Percentiles rank a stretch among this genome's conserved stretches.
phyloP scores from a whole-genome alignment of 768 basidiomycete species.

The Suillus subalutaceus region DNA sequence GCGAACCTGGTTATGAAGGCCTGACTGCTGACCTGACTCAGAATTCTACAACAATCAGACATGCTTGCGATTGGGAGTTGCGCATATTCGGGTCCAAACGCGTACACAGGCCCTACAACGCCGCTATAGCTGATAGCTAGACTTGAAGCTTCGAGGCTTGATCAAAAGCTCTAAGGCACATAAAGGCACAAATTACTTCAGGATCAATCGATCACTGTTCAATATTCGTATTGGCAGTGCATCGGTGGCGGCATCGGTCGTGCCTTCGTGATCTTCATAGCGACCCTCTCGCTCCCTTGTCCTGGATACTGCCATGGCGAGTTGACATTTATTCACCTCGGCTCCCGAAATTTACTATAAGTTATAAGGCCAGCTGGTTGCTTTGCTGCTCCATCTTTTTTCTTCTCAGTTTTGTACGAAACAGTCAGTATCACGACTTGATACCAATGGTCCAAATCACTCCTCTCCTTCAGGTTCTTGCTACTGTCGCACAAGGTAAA shows the following conservation, averaged over 20 bases:
- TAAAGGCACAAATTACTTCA: not conserved
- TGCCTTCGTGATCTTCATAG: not conserved
- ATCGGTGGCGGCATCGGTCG: not conserved
- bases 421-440: not conserved
- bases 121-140: not conserved
- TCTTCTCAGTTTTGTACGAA: not conserved
- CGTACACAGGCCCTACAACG: not conserved
- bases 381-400: not conserved
- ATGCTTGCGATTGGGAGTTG: not conserved
- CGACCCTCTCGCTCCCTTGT: not conserved
- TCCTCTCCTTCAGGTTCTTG: constrained; percentile 19
- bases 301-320: not conserved
- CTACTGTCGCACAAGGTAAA: constrained; percentile 19
- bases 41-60: not conserved
- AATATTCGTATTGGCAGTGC: not conserved
- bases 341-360: constrained; percentile 1
- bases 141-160: not conserved
- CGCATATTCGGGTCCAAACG: not conserved
- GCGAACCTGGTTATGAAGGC: not conserved
- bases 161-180: not conserved
- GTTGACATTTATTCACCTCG: not conserved
- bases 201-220: not conserved
- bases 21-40: not conserved
- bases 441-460: constrained; percentile 25
- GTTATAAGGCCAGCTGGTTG: constrained; percentile 4